Percentiles rank a stretch among this genome's conserved stretches.
These are phyloP conservation scores for Erodium texanum DNA, from an alignment of 441 rosid genomes.

Conservation along the genomic window DNA sequence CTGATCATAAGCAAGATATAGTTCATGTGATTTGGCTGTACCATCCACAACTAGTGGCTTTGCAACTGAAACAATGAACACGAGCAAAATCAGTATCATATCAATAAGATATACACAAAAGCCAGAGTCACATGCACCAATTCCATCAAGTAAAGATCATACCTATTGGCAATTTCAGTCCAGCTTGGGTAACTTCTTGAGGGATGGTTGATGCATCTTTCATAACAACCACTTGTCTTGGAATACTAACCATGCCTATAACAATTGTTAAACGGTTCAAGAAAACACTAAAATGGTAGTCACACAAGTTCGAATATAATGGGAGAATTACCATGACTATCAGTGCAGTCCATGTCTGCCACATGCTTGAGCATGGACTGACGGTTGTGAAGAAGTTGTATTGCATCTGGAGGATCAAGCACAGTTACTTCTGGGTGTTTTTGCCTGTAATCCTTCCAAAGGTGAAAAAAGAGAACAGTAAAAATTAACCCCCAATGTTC, in stretches of 20 bases:
- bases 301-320: not conserved
- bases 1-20: constrained; percentile 54
- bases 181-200: constrained; percentile 57
- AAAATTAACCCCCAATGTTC: not conserved
- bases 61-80: constrained; percentile 42
- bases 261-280: constrained; percentile 43
- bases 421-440: constrained; percentile 73
- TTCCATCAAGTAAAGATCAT: constrained; percentile 10
- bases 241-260: constrained; percentile 72
- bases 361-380: constrained; percentile 90
- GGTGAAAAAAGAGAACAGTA: constrained; percentile 12
- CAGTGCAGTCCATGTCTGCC: constrained; percentile 65
- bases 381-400: constrained; percentile 69
- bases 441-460: constrained; percentile 43
- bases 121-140: not conserved
- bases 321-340: constrained; percentile 38
- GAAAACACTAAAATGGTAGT: not conserved
- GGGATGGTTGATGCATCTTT: constrained; percentile 66
- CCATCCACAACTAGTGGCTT: constrained; percentile 60
- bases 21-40: constrained; percentile 56
- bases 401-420: constrained; percentile 91
- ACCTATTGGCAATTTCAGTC: constrained; percentile 82
- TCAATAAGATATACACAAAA: not conserved
- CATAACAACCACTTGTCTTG: constrained; percentile 60
- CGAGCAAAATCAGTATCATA: not conserved